Evolutionary conservation across 495 filamentous ascomycete genomes (phyloP), one percentile per base, ranked within the genome.

Genomic region (Annulohypoxylon moriforme): DNA sequence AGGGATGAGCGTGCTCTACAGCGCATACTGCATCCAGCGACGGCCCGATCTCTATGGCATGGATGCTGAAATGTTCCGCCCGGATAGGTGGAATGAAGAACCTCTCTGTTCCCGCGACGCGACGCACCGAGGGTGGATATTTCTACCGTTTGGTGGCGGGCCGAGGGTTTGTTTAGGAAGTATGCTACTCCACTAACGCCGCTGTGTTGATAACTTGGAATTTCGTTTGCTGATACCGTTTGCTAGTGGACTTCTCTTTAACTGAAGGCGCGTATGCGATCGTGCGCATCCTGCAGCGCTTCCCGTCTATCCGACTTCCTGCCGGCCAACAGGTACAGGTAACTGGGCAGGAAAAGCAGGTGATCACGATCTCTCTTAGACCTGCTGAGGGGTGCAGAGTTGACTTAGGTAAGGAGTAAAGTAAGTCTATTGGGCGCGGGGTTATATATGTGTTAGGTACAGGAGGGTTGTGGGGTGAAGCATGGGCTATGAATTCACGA

Each of bases 51-150:
- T 90, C 1, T 91, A 69, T 40, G 73, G 87, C 0, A 73, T 81
- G 2, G 86, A 89, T 64, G 85, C 83, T 0, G 80, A 85, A 3
- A 78, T 84, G 46, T 90, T 88, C 77, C 81, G 79, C 5, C 88
- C 88, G 0, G 87, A 88, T 69, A 74, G 87, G 14, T 88, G 88
- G 85, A 73, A 86, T 0, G 85, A 87, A 63, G 85, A 83, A 42
- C 61, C 61, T 1, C 61, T 66, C 2, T 38, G 57, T 24, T 71
- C 68, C n/a, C 57, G 55, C 29, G 61, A 71, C 27, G 31, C 36
- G 55, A 62, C 47, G 10, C 59, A 64, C 10, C 64, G 60, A 7
- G 70, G 66, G 2, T 73, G 67, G 65, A 69, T 36, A 24, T 72
- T 60, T 29, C 27, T 68, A 10, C 64, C 69, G 31, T 72, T 72